A percentile compares a stretch with the other conserved stretches of the same genome.
Conservation (phyloP, 441 rosid species). For the Populus hybrid region DNA sequence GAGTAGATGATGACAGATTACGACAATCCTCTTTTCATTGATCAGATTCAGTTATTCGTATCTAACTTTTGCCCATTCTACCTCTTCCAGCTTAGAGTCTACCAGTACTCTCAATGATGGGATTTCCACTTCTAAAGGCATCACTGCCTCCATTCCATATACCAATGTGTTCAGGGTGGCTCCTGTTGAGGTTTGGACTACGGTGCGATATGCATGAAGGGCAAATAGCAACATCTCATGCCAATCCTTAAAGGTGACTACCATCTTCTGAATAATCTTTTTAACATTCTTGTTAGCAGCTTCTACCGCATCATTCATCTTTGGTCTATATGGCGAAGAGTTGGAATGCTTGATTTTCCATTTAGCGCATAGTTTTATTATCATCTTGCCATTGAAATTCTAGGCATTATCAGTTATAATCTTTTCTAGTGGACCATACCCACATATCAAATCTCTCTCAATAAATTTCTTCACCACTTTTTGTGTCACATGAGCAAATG, state of each 20-base stretch:
- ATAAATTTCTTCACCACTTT: no score
- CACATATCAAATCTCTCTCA: no score
- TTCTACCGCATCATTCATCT: neutral
- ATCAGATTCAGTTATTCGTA: neutral
- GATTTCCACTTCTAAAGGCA: neutral
- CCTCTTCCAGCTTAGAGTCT: neutral
- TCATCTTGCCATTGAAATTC: no score
- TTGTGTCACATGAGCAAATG: neutral
- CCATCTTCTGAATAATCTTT: neutral
- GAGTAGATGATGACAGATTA: neutral
- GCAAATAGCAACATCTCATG: neutral
- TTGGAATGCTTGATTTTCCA: neutral
- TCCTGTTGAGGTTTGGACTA: neutral
- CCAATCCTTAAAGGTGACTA: neutral
- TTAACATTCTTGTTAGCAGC: neutral
- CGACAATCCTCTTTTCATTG: neutral
- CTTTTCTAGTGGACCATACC: no score
- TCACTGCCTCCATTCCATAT: neutral
- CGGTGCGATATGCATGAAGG: neutral
- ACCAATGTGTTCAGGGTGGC: neutral
- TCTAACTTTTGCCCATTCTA: neutral
- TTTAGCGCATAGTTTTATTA: no score
- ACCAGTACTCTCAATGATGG: neutral
- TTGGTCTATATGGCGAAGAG: neutral
- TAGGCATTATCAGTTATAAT: no score